phyloP scores from a whole-genome alignment of 2,329 filamentous ascomycete species.

The Tolypocladium tundrense region DNA sequence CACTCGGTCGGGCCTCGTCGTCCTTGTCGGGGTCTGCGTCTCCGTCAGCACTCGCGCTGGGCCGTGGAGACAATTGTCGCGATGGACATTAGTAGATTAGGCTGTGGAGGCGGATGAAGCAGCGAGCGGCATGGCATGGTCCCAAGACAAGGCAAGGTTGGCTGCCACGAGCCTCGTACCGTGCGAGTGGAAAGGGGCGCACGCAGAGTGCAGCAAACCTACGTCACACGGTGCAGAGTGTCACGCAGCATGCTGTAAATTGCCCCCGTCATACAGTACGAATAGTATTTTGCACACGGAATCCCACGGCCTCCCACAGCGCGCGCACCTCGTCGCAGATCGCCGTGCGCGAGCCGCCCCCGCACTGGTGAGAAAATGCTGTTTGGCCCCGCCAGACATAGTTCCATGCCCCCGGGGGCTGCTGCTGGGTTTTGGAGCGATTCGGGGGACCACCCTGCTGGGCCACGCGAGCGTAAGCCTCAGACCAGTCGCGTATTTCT shows the following conservation, averaged over 20 bases:
- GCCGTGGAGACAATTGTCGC: conserved; percentile 14
- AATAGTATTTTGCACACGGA: neutral
- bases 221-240: conserved; percentile 1
- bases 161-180: conserved; percentile 4
- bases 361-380: neutral
- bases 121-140: neutral
- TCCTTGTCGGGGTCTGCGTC: conserved; percentile 3
- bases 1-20: conserved; percentile 1
- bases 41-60: conserved; percentile 11
- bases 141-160: conserved; percentile 7
- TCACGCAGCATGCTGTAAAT: neutral
- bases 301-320: no score
- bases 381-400: neutral
- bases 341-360: neutral
- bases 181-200: conserved; percentile 3
- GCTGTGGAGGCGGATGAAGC: conserved; percentile 9
- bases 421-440: neutral
- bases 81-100: conserved; percentile 11
- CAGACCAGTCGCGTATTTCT: conserved; percentile 16
- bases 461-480: conserved; percentile 11
- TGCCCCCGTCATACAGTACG: neutral
- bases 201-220: neutral
- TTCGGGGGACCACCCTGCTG: neutral
- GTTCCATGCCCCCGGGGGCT: neutral
- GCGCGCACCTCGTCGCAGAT: neutral